Percentiles rank a stretch among this genome's conserved stretches.
Evolutionary conservation across 805 yeast species (phyloP).

Genomic region (Candida lessepsii): DNA sequence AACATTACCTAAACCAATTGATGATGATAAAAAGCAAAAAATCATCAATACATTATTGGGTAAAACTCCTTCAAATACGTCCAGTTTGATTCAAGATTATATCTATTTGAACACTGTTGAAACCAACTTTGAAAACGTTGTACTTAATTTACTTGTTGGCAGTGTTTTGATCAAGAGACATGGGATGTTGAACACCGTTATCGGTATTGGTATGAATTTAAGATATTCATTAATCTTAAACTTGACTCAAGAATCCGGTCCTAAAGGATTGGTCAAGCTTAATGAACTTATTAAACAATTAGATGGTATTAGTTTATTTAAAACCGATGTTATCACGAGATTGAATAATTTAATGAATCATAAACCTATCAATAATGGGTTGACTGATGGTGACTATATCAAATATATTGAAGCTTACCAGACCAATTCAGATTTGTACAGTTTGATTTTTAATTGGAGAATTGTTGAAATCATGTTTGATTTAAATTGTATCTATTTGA

Average conservation of each 20-base stretch:
- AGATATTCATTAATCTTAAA: conserved; percentile 27
- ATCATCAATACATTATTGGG: conserved; percentile 18
- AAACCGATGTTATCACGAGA: conserved; percentile 25
- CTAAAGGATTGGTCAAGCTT: conserved; percentile 22
- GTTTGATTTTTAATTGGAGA: conserved; percentile 35
- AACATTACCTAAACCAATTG: conserved; percentile 24
- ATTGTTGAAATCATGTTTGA: conserved; percentile 33
- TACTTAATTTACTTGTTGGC: conserved; percentile 31
- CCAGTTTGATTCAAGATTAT: conserved; percentile 25
- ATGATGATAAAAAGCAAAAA: conserved; percentile 15
- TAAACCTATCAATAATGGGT: conserved; percentile 24
- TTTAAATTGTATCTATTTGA: conserved; percentile 30
- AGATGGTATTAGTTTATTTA: conserved; percentile 33
- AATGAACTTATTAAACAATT: conserved; percentile 26
- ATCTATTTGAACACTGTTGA: conserved; percentile 28
- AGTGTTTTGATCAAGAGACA: conserved; percentile 22
- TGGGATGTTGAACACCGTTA: conserved; percentile 19
- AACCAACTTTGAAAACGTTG: conserved; percentile 31
- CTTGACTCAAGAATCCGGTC: conserved; percentile 29
- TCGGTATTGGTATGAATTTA: conserved; percentile 25
- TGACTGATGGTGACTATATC: conserved; percentile 27
- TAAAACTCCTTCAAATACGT: neutral
- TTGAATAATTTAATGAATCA: conserved; percentile 25
- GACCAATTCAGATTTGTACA: conserved; percentile 23
- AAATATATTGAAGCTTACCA: conserved; percentile 31